phyloP scores from a whole-genome alignment of 1,284 basidiomycete genomes.

The Ceratobasidium theobromae region DNA sequence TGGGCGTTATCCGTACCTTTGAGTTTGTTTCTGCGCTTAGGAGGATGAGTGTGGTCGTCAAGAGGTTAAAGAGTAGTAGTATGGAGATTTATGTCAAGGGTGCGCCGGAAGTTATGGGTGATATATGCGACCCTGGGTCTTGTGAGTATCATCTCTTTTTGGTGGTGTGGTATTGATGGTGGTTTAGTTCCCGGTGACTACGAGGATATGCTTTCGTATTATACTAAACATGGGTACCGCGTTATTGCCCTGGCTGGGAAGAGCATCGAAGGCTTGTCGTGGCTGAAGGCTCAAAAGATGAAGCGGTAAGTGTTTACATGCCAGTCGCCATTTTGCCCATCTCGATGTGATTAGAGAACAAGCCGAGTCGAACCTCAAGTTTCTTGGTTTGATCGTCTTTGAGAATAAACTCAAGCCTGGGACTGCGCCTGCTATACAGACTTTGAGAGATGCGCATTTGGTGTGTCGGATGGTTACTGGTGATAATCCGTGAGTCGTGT shows the following conservation, averaged over 20 bases:
- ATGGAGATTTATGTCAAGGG: conserved; percentile 99
- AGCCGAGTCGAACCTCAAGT: conserved; percentile 87
- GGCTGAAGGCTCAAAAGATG: conserved; percentile 97
- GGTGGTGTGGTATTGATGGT: not conserved
- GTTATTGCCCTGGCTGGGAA: conserved; percentile 99
- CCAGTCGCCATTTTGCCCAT: conserved; percentile 10
- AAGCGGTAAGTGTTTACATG: conserved; percentile 63
- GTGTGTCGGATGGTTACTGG: conserved; percentile 98
- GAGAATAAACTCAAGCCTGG: conserved; percentile 98
- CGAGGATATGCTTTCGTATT: conserved; percentile 94
- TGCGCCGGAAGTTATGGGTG: conserved; percentile 95
- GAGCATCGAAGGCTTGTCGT: conserved; percentile 88
- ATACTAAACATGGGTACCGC: conserved; percentile 95
- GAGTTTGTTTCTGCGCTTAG: conserved; percentile 94
- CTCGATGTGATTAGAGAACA: conserved; percentile 65
- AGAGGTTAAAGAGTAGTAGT: conserved; percentile 86
- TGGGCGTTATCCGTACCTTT: conserved; percentile 95
- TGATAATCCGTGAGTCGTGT: conserved; percentile 68
- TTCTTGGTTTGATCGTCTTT: conserved; percentile 96
- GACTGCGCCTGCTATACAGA: conserved; percentile 89
- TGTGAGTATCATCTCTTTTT: conserved; percentile 55
- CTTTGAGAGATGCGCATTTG: conserved; percentile 85
- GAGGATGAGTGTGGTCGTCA: conserved; percentile 97
- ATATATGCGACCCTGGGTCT: conserved; percentile 88
- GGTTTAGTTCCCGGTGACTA: conserved; percentile 89